A percentile compares a stretch with the other conserved stretches of the same genome.
Conservation (phyloP, 306 rosid species). For the Cucumis sativus region DNA sequence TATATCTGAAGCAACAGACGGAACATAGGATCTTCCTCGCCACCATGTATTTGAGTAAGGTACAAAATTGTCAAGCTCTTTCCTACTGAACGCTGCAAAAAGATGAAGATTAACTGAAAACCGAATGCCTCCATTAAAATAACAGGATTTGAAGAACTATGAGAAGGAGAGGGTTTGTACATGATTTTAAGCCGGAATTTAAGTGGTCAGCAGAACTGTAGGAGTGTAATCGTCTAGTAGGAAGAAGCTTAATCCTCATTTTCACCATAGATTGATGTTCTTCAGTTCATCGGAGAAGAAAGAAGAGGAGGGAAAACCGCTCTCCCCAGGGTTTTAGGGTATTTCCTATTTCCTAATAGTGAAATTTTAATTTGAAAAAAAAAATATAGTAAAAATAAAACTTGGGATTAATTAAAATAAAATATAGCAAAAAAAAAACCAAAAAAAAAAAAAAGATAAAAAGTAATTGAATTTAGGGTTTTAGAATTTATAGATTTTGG, state of each 20-base stretch:
- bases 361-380: too few relatives aligned
- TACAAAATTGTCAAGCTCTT: background rate
- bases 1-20: background rate
- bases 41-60: background rate
- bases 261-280: background rate
- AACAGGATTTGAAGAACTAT: background rate
- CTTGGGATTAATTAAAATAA: too few relatives aligned
- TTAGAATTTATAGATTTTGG: too few relatives aligned
- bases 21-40: conserved; percentile 3
- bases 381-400: too few relatives aligned
- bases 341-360: too few relatives aligned
- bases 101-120: background rate
- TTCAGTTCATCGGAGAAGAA: background rate
- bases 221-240: background rate
- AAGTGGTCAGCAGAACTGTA: background rate
- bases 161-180: background rate
- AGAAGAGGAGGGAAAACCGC: background rate
- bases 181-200: background rate
- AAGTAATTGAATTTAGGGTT: too few relatives aligned
- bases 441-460: too few relatives aligned
- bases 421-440: too few relatives aligned
- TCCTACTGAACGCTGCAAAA: background rate
- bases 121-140: background rate
- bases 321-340: background rate
- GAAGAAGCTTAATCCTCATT: background rate